A percentile compares a stretch with the other conserved stretches of the same genome.
Conservation (phyloP, 176 grass and related monocot genomes). For the Neostapfia colusana region DNA sequence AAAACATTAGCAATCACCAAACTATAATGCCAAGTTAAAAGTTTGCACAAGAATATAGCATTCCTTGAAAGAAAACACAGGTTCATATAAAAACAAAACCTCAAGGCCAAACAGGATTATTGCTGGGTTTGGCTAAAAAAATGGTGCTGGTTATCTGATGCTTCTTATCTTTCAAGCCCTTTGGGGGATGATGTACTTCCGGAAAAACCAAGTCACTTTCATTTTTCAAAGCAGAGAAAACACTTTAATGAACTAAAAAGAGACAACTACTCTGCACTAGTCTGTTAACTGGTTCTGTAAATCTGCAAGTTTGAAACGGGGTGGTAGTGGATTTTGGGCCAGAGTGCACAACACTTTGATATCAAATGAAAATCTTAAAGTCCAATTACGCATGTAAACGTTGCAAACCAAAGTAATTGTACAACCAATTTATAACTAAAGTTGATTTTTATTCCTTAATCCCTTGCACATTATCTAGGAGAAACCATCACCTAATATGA, state of each 20-base stretch:
- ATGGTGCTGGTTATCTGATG: neutral
- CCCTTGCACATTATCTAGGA: neutral
- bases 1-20: neutral
- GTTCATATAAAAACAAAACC: constrained; percentile 13
- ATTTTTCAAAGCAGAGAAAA: neutral
- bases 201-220: neutral
- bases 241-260: neutral
- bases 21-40: neutral
- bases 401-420: constrained; percentile 1
- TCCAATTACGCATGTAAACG: neutral
- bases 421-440: constrained; percentile 11
- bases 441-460: neutral
- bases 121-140: neutral
- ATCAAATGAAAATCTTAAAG: neutral
- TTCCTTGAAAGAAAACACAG: neutral
- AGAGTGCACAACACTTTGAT: neutral
- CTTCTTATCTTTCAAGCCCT: neutral
- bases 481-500: neutral
- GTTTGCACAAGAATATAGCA: neutral
- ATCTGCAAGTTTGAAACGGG: too few species aligned
- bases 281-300: neutral
- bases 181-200: neutral
- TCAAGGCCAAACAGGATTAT: constrained; percentile 8
- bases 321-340: too few species aligned
- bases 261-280: neutral